Evolutionary conservation across 352 stramenopile species (phyloP).

Genomic region (Blastocystis sp.): DNA sequence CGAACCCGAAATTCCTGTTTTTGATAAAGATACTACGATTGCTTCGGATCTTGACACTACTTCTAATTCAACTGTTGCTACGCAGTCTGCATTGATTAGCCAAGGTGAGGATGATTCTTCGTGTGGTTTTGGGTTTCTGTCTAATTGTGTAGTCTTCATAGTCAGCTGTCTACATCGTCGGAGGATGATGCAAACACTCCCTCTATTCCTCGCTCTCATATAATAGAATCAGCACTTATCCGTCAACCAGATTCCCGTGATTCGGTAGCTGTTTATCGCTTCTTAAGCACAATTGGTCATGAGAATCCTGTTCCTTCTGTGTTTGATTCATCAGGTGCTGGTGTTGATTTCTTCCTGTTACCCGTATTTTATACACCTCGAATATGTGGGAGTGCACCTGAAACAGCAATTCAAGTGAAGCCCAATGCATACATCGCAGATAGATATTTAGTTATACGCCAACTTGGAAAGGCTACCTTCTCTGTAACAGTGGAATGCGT

Average conservation of each 20-base stretch:
- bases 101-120: neutral
- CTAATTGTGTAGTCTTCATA: neutral
- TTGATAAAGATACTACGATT: neutral
- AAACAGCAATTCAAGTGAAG: neutral
- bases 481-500: constrained; percentile 46
- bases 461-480: constrained; percentile 42
- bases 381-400: constrained; percentile 4
- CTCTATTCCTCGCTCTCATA: neutral
- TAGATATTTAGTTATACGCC: constrained; percentile 20
- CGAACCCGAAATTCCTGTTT: neutral
- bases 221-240: neutral
- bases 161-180: neutral
- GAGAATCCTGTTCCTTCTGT: constrained; percentile 25
- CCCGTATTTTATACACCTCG: constrained; percentile 49
- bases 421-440: constrained; percentile 32
- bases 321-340: constrained; percentile 6
- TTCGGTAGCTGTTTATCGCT: neutral
- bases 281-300: neutral
- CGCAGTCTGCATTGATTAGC: neutral
- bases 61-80: neutral
- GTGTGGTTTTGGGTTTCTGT: neutral
- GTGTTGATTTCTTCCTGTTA: constrained; percentile 48
- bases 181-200: neutral
- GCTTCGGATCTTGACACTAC: neutral
- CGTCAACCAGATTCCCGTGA: neutral